Evolutionary conservation across 1,284 basidiomycete genomes (phyloP), one percentile per base, ranked within the genome.

Genomic region (Termitomyces sp.): DNA sequence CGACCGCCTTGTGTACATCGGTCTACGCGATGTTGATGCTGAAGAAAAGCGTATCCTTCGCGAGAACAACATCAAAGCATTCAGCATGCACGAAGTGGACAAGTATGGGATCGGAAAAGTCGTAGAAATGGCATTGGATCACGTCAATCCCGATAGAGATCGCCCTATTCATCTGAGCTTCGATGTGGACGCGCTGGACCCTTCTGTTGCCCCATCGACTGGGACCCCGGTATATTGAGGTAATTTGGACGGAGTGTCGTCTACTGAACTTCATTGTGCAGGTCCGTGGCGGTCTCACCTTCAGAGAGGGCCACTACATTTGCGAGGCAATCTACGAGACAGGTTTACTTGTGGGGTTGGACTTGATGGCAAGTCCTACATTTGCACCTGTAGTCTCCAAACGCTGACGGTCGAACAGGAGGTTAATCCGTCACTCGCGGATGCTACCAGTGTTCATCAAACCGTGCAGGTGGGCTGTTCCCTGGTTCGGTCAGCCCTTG

Each of bases 31-130:
- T 72, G 76, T 99, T 57, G 97, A 99, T 67, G 72, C 78, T 6
- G 92, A 86, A 44, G 97, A 99, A 77, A 94, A 94, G 73, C 81
- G 79, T 61, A 91, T 99, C 64, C 79, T 99, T 56, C 84, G 80
- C 63, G 85, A 96, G 64, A 80, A 93, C 71, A 85, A 82, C 55
- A 98, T 99, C 80, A 94, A 92, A 70, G 90, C 88, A 9, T 99
- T 92, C 78, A 91, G 88, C 59, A 99, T 99, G 97, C 94, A 98
- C 74, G 93, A 99, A 61, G 89, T 99, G 52, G 97, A 99, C 75
- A 92, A 86, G 73, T 90, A 93, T 67, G 97, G 97, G 47, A 99
- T 99, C 61, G 96, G 93, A 28, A 84, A 86, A 66, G 92, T 98
- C 54, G 88, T 98, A 55, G 92, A 98, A 67, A 91, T 95, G 91